Percentiles rank a stretch among this genome's conserved stretches.
Evolutionary conservation across 306 rosid species (phyloP).

Genomic region (Astragalus glycyphyllos): DNA sequence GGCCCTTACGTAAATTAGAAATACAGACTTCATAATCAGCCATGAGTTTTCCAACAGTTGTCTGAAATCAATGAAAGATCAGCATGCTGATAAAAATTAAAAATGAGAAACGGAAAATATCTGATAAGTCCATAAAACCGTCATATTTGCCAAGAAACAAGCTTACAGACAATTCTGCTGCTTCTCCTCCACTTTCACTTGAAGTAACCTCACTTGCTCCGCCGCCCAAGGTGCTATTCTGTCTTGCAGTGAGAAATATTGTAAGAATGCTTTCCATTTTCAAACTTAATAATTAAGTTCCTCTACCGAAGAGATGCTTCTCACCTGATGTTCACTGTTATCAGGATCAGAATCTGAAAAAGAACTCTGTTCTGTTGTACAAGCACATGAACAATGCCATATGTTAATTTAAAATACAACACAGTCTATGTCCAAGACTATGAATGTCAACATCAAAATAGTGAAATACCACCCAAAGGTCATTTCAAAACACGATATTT

Average conservation of each 20-base stretch:
- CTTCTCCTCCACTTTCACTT: slow-evolving; percentile 58
- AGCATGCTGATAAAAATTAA: slow-evolving; percentile 40
- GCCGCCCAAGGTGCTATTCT: slow-evolving; percentile 62
- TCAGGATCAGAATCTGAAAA: slow-evolving; percentile 59
- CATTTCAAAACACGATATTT: slow-evolving; percentile 35
- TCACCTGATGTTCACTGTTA: slow-evolving; percentile 67
- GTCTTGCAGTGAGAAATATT: slow-evolving; percentile 49
- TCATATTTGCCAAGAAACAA: slow-evolving; percentile 34
- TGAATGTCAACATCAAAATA: slow-evolving; percentile 10
- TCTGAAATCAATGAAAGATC: slow-evolving; percentile 58
- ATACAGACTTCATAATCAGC: slow-evolving; percentile 79
- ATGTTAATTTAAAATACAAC: slow-evolving; percentile 32
- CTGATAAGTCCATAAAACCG: slow-evolving; percentile 20
- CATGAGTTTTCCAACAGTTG: slow-evolving; percentile 85
- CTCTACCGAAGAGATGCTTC: slow-evolving; percentile 40
- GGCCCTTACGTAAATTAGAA: slow-evolving; percentile 70
- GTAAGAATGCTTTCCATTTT: slow-evolving; percentile 44
- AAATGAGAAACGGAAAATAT: slow-evolving; percentile 38
- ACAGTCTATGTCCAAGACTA: slow-evolving; percentile 22
- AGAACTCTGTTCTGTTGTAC: slow-evolving; percentile 63
- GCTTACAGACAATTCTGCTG: slow-evolving; percentile 64
- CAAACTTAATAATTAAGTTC: slow-evolving; percentile 41
- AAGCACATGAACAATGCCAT: slow-evolving; percentile 43
- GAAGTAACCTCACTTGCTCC: slow-evolving; percentile 53
- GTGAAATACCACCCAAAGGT: slow-evolving; percentile 31